Base-by-base conservation (phyloP, 345 rosid genomes). In the Salix exigua region DNA sequence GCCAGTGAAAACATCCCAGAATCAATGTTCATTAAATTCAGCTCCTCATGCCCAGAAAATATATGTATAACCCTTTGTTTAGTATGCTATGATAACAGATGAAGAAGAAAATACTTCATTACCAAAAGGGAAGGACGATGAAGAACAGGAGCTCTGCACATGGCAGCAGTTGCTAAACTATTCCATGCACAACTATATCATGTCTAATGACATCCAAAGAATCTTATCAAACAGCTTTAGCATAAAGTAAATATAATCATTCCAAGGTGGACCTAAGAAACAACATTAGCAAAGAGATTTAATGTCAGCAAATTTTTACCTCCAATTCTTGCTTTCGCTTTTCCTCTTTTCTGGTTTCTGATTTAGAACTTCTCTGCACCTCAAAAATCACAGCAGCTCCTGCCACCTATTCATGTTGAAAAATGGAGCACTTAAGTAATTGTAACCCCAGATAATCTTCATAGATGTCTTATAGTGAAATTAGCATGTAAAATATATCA, bases 331-430 rank as follows among this genome's bases (percentile, higher is more conserved):
- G 87, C 82, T 74, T 85, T 42, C 96, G 94, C 38, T 81, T 81
- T 82, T 83, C 97, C 86, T 91, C 97, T 75, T 92, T 94, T 78
- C 87, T 89, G 71, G 95, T 91, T 81, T 95, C 99, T 80, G 97
- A 92, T 79, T 91, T 84, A 10, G 99, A 85, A 88, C 90, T 91
- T 82, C 99, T 88, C 62, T 95, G 97, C 82, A 90, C 94, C 88
- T 95, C 97, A 80, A 92, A 90, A 72, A 94, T 81, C 74, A 95
- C 89, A 77, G 76, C 87, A 62, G 78, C 97, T 78, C 96, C 96
- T 9, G 91, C 99, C 19, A 95, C 97, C 97, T 93, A 80, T 21
- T 78, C 74, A 80, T 18, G 69, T 28, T 46, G 42, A 62, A 55
- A 79, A 31, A 21, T 51, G 2, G 21, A 68, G 77, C 76, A 71